Evolutionary conservation across 257 asterid species (phyloP).

Genomic region (Euphrasia confusa): DNA sequence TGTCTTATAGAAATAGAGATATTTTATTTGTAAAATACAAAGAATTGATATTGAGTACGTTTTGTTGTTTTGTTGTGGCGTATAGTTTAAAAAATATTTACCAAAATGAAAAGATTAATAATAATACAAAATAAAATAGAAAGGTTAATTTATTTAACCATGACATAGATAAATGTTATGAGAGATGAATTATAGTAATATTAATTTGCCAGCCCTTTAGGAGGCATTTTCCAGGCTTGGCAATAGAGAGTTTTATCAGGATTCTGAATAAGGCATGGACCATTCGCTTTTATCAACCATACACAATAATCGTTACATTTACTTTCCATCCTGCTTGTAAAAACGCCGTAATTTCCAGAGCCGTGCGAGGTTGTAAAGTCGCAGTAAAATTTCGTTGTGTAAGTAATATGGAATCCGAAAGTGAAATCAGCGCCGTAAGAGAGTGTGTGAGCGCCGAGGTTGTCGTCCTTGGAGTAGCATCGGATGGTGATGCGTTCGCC

Average conservation of each 20-base stretch:
- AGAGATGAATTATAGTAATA: no score
- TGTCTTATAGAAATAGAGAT: no score
- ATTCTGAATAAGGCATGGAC: constrained; percentile 4
- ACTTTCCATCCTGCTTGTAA: not conserved
- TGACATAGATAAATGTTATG: no score
- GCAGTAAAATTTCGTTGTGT: constrained; percentile 20
- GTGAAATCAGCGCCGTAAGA: not conserved
- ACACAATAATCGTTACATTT: not conserved
- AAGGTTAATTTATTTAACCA: no score
- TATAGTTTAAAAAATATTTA: no score
- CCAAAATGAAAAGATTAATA: no score
- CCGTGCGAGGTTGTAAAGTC: constrained; percentile 1
- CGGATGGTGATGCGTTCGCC: not conserved
- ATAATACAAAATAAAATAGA: no score
- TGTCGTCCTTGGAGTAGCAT: constrained; percentile 7
- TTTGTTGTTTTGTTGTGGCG: no score
- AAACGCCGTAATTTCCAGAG: constrained; percentile 21
- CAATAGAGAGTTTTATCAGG: not conserved
- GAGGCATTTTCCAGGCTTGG: constrained; percentile 14
- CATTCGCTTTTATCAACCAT: not conserved
- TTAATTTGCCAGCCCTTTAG: not conserved
- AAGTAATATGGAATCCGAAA: not conserved
- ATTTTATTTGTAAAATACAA: no score
- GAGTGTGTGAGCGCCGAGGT: constrained; percentile 16
- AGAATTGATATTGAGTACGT: no score